phyloP scores from a whole-genome alignment of 1,284 basidiomycete genomes.

The Cryptococcus sp. region DNA sequence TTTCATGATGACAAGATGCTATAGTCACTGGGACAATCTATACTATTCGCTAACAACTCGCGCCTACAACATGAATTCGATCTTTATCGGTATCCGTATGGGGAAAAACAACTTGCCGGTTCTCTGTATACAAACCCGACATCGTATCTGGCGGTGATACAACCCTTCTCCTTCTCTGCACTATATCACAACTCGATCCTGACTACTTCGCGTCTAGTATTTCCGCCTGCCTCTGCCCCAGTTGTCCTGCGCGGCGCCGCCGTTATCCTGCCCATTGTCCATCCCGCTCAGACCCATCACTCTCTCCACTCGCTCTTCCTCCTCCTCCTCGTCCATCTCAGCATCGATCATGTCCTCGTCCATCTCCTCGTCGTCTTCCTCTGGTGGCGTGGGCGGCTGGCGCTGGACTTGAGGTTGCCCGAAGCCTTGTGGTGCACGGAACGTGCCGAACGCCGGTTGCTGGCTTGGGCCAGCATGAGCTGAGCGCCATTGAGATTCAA shows the following conservation, averaged over 20 bases:
- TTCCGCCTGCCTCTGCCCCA: conserved; percentile 18
- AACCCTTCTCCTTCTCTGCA: too few relatives aligned
- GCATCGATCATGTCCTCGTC: conserved; percentile 12
- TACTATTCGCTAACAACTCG: too few relatives aligned
- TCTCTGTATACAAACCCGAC: too few relatives aligned
- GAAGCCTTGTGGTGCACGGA: background rate
- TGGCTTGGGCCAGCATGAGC: background rate
- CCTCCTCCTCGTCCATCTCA: conserved; percentile 15
- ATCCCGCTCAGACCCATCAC: conserved; percentile 6
- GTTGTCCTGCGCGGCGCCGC: background rate
- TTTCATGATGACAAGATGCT: too few relatives aligned
- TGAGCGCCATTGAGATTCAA: conserved; percentile 1
- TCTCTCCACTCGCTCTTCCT: conserved; percentile 13
- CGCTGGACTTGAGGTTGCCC: conserved; percentile 4
- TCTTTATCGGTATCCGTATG: too few relatives aligned
- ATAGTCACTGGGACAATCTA: too few relatives aligned
- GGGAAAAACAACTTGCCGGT: too few relatives aligned
- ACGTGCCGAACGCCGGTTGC: background rate
- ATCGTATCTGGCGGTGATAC: too few relatives aligned
- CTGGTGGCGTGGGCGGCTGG: conserved; percentile 3
- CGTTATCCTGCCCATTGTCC: background rate
- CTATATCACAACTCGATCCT: too few relatives aligned
- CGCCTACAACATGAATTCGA: too few relatives aligned
- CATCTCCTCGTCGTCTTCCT: conserved; percentile 1
- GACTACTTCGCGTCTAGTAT: background rate